Evolutionary conservation across 2,329 filamentous ascomycete genomes (phyloP).

Genomic region (Aspergillus jensenii): DNA sequence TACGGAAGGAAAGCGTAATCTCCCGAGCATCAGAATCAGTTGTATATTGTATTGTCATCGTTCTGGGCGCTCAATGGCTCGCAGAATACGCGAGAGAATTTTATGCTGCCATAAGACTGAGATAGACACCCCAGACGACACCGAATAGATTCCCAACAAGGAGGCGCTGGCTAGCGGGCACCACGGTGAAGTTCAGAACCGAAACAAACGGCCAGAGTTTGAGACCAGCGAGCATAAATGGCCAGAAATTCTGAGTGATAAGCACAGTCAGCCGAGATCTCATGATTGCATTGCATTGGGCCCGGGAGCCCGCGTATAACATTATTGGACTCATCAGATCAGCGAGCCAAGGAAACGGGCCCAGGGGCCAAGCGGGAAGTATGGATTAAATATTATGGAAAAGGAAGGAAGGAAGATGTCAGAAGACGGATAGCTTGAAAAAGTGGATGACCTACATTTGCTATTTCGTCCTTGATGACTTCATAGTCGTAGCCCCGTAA

Average conservation of each 20-base stretch:
- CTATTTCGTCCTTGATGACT: conserved; percentile 33
- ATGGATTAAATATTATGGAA: neutral
- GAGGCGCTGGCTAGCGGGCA: conserved; percentile 36
- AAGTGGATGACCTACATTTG: conserved; percentile 24
- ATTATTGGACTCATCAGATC: neutral
- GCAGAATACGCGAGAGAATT: neutral
- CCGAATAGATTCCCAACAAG: conserved; percentile 38
- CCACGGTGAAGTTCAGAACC: conserved; percentile 38
- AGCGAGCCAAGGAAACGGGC: neutral
- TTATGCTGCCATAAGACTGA: conserved; percentile 34
- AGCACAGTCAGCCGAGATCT: neutral
- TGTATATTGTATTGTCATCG: too few relatives aligned
- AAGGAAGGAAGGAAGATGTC: neutral
- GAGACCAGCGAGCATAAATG: conserved; percentile 38
- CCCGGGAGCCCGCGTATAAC: neutral
- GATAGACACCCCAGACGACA: conserved; percentile 40
- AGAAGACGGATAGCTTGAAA: neutral
- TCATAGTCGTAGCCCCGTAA: conserved; percentile 40
- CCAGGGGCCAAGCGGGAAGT: neutral
- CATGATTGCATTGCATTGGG: neutral
- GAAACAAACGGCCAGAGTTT: conserved; percentile 44
- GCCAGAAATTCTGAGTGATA: conserved; percentile 34
- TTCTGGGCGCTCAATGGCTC: neutral
- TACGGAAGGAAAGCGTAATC: too few relatives aligned
- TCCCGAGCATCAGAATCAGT: too few relatives aligned